Evolutionary conservation across 2,329 filamentous ascomycete species (phyloP).

Genomic region (Nectriaceae sp.): DNA sequence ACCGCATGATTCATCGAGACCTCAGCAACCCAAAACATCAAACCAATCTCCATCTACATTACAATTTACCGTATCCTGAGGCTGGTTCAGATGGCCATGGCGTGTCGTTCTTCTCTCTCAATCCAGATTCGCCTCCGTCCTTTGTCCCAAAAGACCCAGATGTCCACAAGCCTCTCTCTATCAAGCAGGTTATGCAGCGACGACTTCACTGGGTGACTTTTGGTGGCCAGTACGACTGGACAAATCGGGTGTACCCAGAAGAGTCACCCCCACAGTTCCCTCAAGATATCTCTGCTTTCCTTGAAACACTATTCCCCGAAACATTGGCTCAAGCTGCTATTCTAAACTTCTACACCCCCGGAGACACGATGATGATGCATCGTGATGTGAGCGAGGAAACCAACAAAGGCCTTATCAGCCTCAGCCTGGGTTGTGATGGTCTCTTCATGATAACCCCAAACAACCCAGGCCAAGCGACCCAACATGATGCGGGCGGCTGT

Average conservation of each 20-base stretch:
- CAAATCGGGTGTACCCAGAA: slow-evolving; percentile 75
- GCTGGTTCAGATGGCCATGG: slow-evolving; percentile 21
- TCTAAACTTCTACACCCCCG: slow-evolving; percentile 87
- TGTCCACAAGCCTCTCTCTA: slow-evolving; percentile 73
- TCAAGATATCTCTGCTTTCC: slow-evolving; percentile 65
- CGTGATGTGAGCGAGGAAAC: slow-evolving; percentile 89
- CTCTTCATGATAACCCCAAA: slow-evolving; percentile 82
- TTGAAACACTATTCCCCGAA: slow-evolving; percentile 71
- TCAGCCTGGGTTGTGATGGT: slow-evolving; percentile 88
- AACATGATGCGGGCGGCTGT: slow-evolving; percentile 23
- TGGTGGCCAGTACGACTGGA: slow-evolving; percentile 97
- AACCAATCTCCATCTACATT: slow-evolving; percentile 89
- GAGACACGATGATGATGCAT: slow-evolving; percentile 90
- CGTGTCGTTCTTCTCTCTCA: slow-evolving; percentile 56
- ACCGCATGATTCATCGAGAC: slow-evolving; percentile 74
- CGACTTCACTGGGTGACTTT: slow-evolving; percentile 93
- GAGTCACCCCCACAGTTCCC: slow-evolving; percentile 73
- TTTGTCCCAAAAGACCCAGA: slow-evolving; percentile 69
- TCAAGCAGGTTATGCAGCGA: slow-evolving; percentile 71
- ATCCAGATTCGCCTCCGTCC: slow-evolving; percentile 52
- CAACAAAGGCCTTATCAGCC: slow-evolving; percentile 75
- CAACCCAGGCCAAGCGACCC: slow-evolving; percentile 21
- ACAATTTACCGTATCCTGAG: slow-evolving; percentile 63
- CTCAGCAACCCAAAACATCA: slow-evolving; percentile 72
- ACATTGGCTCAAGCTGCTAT: slow-evolving; percentile 88